Conservation (phyloP, 139 green algal genomes). For the Chlamydomonas schloesseri region DNA sequence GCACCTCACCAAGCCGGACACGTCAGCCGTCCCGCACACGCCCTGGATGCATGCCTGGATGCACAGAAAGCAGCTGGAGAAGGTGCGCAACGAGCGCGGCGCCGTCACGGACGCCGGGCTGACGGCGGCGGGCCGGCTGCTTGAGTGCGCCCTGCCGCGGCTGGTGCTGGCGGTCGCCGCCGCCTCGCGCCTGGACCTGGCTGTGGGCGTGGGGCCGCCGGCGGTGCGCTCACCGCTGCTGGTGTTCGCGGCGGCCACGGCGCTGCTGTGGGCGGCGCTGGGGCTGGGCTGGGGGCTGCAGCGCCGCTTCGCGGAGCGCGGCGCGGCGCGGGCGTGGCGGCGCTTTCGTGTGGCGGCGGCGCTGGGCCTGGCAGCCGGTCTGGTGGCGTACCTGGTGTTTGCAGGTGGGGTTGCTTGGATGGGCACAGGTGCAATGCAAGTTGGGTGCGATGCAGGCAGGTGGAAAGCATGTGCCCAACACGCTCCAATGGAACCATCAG, state of each 20-base stretch:
- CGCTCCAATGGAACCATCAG: too few relatives aligned
- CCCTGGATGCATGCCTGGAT: too few relatives aligned
- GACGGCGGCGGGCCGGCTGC: not conserved
- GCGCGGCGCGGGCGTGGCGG: not conserved
- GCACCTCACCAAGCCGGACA: too few relatives aligned
- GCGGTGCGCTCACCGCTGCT: slow-evolving; percentile 4
- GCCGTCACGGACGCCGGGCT: not conserved
- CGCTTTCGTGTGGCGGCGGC: not conserved
- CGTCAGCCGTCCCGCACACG: too few relatives aligned
- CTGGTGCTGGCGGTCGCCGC: slow-evolving; percentile 13
- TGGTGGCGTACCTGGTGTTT: slow-evolving; percentile 24
- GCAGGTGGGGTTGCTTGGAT: too few relatives aligned
- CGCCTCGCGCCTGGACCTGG: not conserved
- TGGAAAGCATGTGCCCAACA: too few relatives aligned
- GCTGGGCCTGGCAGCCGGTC: not conserved
- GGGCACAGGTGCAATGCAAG: too few relatives aligned
- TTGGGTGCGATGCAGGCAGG: too few relatives aligned
- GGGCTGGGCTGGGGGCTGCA: not conserved
- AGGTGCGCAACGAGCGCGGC: slow-evolving; percentile 29
- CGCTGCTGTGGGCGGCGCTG: not conserved
- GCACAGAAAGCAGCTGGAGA: slow-evolving; percentile 29
- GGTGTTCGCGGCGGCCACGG: not conserved
- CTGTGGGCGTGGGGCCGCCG: not conserved
- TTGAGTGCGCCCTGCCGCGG: not conserved
- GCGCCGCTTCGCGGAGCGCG: not conserved